Evolutionary conservation across 192 early-diverging fungal genomes (phyloP).

Genomic region (Mortierella alpina): DNA sequence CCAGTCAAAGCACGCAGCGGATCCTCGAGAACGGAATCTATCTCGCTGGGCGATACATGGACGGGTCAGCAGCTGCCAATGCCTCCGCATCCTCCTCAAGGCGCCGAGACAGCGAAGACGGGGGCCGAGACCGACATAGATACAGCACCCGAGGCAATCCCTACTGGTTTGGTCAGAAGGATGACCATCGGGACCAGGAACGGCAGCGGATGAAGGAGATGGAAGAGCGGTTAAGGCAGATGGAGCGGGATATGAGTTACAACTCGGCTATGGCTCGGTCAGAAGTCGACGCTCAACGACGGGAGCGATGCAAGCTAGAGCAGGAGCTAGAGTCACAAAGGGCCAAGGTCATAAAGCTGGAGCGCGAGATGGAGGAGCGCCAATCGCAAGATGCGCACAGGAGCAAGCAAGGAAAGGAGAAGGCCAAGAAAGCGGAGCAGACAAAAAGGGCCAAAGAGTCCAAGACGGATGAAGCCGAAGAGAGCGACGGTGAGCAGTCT

Average conservation of each 20-base stretch:
- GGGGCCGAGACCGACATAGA: background rate
- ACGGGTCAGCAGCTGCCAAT: constrained; percentile 3
- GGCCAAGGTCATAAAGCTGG: constrained; percentile 33
- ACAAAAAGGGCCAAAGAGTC: constrained; percentile 11
- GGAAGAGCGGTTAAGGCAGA: constrained; percentile 26
- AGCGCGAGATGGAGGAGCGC: constrained; percentile 24
- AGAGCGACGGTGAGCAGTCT: background rate
- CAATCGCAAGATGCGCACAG: constrained; percentile 1
- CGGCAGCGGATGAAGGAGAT: constrained; percentile 23
- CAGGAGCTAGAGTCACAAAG: constrained; percentile 39
- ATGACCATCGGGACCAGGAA: constrained; percentile 22
- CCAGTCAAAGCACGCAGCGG: background rate
- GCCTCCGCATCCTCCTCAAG: constrained; percentile 9
- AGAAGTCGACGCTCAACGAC: constrained; percentile 33
- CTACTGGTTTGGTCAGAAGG: constrained; percentile 17
- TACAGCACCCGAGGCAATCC: background rate
- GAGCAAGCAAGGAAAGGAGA: constrained; percentile 21
- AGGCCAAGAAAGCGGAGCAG: constrained; percentile 5
- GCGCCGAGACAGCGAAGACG: background rate
- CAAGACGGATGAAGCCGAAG: constrained; percentile 11
- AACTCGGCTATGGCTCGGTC: constrained; percentile 26
- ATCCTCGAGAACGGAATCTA: constrained; percentile 41
- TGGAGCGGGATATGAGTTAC: constrained; percentile 39
- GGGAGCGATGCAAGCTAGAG: constrained; percentile 25
- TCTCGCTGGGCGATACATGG: constrained; percentile 32